phyloP scores from a whole-genome alignment of 371 early-diverging fungal species.

The Mortierella sp. region DNA sequence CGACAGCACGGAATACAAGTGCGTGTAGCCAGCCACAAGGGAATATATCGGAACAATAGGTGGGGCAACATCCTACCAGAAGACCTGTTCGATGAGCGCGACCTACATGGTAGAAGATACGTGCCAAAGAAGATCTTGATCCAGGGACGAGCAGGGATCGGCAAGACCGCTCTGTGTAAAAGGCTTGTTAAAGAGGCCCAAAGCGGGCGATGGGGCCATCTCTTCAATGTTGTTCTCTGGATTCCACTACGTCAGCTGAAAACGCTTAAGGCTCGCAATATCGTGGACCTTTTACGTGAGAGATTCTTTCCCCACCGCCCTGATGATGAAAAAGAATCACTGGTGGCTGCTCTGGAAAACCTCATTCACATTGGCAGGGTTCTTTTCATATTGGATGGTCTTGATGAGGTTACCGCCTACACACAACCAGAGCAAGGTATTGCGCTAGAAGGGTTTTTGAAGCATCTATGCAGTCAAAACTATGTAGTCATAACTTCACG shows the following conservation, averaged over 20 bases:
- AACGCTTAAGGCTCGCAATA: not conserved
- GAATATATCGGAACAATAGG: slow-evolving; percentile 5
- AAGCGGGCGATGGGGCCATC: slow-evolving; percentile 12
- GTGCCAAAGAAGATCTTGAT: slow-evolving; percentile 19
- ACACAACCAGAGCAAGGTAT: not conserved
- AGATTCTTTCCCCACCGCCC: not conserved
- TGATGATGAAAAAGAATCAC: not conserved
- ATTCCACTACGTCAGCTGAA: slow-evolving; percentile 25
- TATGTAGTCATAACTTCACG: slow-evolving; percentile 17
- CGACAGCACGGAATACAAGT: slow-evolving; percentile 22
- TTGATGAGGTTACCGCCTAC: slow-evolving; percentile 20
- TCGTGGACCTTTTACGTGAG: slow-evolving; percentile 14
- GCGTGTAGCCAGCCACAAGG: slow-evolving; percentile 11
- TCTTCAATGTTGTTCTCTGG: slow-evolving; percentile 25
- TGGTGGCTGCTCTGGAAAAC: not conserved
- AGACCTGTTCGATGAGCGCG: slow-evolving; percentile 19
- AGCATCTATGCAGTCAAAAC: not conserved
- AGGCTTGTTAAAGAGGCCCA: slow-evolving; percentile 16
- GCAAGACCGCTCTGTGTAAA: slow-evolving; percentile 18
- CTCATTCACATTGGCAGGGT: slow-evolving; percentile 3
- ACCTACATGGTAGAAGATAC: slow-evolving; percentile 16
- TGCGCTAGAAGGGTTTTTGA: slow-evolving; percentile 6
- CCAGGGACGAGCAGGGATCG: slow-evolving; percentile 3
- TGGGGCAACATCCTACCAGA: slow-evolving; percentile 12
- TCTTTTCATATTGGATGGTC: slow-evolving; percentile 26